Percentiles rank a stretch among this genome's conserved stretches.
These are phyloP conservation scores for Dioscorea alata DNA, from an alignment of 106 monocot species.

Conservation along the genomic window DNA sequence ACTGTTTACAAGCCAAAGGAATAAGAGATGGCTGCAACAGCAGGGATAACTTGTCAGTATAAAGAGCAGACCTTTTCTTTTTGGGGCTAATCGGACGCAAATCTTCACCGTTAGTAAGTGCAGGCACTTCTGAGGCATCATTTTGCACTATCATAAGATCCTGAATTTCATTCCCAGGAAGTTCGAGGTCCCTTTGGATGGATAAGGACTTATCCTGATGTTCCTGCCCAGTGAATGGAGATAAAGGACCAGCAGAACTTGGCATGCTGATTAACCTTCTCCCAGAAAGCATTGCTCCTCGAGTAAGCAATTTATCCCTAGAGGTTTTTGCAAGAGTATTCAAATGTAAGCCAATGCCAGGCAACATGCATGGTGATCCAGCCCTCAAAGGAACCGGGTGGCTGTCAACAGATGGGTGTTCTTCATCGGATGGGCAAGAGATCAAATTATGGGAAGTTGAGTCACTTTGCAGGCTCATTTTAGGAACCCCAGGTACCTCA, in stretches of 20 bases:
- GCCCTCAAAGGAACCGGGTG: constrained; percentile 20
- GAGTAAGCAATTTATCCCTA: constrained; percentile 32
- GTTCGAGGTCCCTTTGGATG: constrained; percentile 17
- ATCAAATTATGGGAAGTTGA: constrained; percentile 11
- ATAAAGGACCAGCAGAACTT: constrained; percentile 19
- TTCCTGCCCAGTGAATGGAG: constrained; percentile 19
- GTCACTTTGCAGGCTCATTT: constrained; percentile 15
- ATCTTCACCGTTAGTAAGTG: constrained; percentile 26
- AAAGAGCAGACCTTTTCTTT: constrained; percentile 56
- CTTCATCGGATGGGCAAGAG: constrained; percentile 22
- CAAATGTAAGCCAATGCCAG: constrained; percentile 91
- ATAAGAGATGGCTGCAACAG: not conserved
- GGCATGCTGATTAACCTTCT: constrained; percentile 22
- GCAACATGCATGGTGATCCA: constrained; percentile 31
- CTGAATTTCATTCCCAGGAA: constrained; percentile 13
- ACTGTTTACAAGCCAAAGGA: not conserved
- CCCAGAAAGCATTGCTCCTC: constrained; percentile 31
- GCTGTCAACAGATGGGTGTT: constrained; percentile 20
- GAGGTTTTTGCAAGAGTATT: constrained; percentile 68
- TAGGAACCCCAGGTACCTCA: constrained; percentile 48
- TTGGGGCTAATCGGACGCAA: constrained; percentile 51
- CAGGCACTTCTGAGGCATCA: constrained; percentile 24
- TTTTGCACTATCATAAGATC: constrained; percentile 27
- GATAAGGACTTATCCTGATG: constrained; percentile 11
- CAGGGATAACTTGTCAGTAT: not conserved